Conservation (phyloP, 2,329 filamentous ascomycete genomes). For the Talaromyces funiculosus region DNA sequence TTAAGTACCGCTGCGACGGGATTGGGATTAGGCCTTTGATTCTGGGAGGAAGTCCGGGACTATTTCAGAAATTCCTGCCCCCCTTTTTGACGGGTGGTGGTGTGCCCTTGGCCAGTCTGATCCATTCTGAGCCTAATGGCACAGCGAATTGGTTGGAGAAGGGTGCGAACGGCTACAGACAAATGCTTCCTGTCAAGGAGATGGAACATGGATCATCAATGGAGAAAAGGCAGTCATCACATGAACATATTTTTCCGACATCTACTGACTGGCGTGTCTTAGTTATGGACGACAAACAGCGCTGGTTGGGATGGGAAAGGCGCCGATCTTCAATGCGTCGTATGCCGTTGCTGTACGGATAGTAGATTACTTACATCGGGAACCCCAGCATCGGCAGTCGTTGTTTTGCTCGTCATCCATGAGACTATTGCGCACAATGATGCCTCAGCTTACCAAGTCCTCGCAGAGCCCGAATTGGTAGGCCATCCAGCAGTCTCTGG, state of each 20-base stretch:
- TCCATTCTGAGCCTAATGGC: slow-evolving; percentile 49
- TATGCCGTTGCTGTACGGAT: slow-evolving; percentile 39
- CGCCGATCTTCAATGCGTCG: slow-evolving; percentile 49
- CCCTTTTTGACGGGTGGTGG: slow-evolving; percentile 45
- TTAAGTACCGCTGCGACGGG: slow-evolving; percentile 50
- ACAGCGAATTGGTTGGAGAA: slow-evolving; percentile 50
- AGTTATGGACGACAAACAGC: slow-evolving; percentile 53
- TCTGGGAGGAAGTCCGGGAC: slow-evolving; percentile 37
- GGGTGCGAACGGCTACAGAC: slow-evolving; percentile 47
- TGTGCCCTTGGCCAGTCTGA: slow-evolving; percentile 47
- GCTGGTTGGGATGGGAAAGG: slow-evolving; percentile 51
- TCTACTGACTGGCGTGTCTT: neutral
- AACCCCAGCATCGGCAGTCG: neutral
- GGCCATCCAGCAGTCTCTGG: slow-evolving; percentile 48
- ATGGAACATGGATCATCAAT: slow-evolving; percentile 28
- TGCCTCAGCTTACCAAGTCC: slow-evolving; percentile 40
- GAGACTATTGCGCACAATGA: slow-evolving; percentile 44
- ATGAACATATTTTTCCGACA: neutral
- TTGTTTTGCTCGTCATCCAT: slow-evolving; percentile 13
- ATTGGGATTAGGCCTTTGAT: slow-evolving; percentile 48
- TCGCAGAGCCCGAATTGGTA: slow-evolving; percentile 42
- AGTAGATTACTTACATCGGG: slow-evolving; percentile 41
- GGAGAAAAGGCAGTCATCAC: neutral
- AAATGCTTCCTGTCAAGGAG: slow-evolving; percentile 36
- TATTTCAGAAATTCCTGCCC: slow-evolving; percentile 39